Conservation (phyloP, 1,284 basidiomycete species). For the Ustanciosporium gigantosporum region DNA sequence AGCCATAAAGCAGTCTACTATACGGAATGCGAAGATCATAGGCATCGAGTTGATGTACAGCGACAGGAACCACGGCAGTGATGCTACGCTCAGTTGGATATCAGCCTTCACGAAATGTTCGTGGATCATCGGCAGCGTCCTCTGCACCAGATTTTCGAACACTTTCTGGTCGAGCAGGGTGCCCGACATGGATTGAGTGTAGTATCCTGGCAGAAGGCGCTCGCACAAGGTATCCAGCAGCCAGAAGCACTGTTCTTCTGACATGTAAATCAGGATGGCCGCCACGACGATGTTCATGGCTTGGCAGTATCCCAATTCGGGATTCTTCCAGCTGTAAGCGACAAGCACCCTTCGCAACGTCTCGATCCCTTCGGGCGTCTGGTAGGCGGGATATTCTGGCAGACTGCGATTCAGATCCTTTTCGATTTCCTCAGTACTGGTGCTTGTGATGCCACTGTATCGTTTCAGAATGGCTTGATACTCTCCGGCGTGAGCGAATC, state of each 20-base stretch:
- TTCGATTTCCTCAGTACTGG: slow-evolving; percentile 97
- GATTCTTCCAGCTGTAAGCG: slow-evolving; percentile 96
- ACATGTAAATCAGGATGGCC: slow-evolving; percentile 94
- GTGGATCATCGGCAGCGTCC: slow-evolving; percentile 75
- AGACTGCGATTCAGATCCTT: slow-evolving; percentile 85
- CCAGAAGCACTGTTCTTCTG: slow-evolving; percentile 99
- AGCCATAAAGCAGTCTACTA: slow-evolving; percentile 98
- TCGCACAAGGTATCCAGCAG: slow-evolving; percentile 93
- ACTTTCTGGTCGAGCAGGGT: slow-evolving; percentile 96
- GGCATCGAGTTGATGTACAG: slow-evolving; percentile 98
- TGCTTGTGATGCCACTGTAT: slow-evolving; percentile 77
- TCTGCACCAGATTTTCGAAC: slow-evolving; percentile 92
- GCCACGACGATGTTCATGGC: slow-evolving; percentile 75
- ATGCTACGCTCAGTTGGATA: slow-evolving; percentile 94
- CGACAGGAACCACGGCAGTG: slow-evolving; percentile 91
- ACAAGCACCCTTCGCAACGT: slow-evolving; percentile 87
- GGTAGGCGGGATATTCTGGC: slow-evolving; percentile 59
- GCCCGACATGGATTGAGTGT: slow-evolving; percentile 97
- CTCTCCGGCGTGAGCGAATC: slow-evolving; percentile 82
- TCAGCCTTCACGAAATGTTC: slow-evolving; percentile 90
- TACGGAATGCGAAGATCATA: slow-evolving; percentile 96
- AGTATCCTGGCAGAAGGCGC: slow-evolving; percentile 92
- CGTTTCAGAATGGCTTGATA: slow-evolving; percentile 80
- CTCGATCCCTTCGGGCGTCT: slow-evolving; percentile 53
- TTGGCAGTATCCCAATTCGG: slow-evolving; percentile 68